phyloP scores from a whole-genome alignment of 768 basidiomycete species.

The Calocybe cyanea region DNA sequence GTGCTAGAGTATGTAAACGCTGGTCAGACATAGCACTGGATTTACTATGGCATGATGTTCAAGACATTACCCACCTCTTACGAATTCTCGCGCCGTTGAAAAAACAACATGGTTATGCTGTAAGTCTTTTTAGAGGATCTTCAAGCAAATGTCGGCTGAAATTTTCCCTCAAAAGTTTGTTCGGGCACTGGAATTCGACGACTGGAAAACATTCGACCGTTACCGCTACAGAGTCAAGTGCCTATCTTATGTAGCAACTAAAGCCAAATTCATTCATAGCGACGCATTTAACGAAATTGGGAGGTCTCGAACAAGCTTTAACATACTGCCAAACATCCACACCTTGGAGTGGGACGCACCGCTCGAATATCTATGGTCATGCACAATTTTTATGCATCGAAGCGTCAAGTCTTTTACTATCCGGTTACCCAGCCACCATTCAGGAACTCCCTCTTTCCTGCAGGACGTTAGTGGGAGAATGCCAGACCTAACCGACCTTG shows the following conservation, averaged over 20 bases:
- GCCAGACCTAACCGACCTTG: conserved; percentile 44
- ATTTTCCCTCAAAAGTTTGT: conserved; percentile 39
- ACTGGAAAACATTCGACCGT: conserved; percentile 54
- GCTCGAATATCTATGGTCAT: conserved; percentile 23
- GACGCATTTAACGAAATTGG: conserved; percentile 53
- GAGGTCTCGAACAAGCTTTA: conserved; percentile 46
- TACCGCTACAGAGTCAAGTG: conserved; percentile 50
- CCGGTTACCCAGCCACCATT: conserved; percentile 12
- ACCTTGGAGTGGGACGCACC: conserved; percentile 44
- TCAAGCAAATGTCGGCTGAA: not conserved
- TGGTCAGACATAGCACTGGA: conserved; percentile 69
- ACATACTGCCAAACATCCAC: conserved; percentile 53
- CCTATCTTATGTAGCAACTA: conserved; percentile 22
- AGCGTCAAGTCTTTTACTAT: conserved; percentile 38
- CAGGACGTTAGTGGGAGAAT: conserved; percentile 43
- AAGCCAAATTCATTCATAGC: conserved; percentile 22
- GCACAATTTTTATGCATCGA: conserved; percentile 55
- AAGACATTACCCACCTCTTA: conserved; percentile 43
- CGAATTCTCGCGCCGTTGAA: conserved; percentile 44
- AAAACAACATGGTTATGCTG: conserved; percentile 16
- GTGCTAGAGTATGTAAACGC: conserved; percentile 51
- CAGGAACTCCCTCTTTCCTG: conserved; percentile 21
- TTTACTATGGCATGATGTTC: conserved; percentile 51
- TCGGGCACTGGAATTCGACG: conserved; percentile 36
- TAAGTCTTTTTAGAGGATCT: conserved; percentile 16